Percentiles rank a stretch among this genome's conserved stretches.
Conservation (phyloP, 257 asterid genomes). For the Scutellaria minor region DNA sequence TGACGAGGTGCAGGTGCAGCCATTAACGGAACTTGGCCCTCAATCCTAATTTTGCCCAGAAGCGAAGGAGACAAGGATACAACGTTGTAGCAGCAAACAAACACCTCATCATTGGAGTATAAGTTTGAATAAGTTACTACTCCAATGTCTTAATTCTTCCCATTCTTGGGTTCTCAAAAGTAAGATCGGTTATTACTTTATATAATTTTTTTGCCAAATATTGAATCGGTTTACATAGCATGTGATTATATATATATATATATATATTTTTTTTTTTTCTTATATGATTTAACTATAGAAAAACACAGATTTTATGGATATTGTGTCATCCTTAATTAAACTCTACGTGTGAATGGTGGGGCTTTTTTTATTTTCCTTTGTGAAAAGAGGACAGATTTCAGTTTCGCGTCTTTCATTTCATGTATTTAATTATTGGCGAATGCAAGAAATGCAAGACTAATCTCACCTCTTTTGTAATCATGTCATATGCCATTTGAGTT, state of each 20-base stretch:
- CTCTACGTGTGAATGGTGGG: too few species aligned
- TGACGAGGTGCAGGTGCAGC: constrained; percentile 44
- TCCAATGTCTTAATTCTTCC: constrained; percentile 37
- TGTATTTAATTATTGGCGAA: too few species aligned
- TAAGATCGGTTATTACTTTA: constrained; percentile 29
- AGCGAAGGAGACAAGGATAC: constrained; percentile 42
- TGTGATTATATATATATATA: constrained; percentile 36
- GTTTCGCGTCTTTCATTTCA: too few species aligned
- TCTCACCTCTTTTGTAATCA: too few species aligned
- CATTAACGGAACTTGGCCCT: constrained; percentile 39
- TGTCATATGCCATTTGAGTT: too few species aligned
- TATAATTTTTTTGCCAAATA: constrained; percentile 30
- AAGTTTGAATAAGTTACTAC: constrained; percentile 52
- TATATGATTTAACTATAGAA: constrained; percentile 43
- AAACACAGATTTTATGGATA: constrained; percentile 18
- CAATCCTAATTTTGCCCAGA: constrained; percentile 41
- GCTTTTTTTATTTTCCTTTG: too few species aligned
- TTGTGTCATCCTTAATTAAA: neutral
- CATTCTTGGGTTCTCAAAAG: constrained; percentile 37
- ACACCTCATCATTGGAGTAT: constrained; percentile 42
- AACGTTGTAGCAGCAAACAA: constrained; percentile 46
- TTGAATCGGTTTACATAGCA: constrained; percentile 39
- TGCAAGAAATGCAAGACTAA: too few species aligned
- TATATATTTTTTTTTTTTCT: too few species aligned
- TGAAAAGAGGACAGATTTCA: too few species aligned